Conservation (phyloP, 768 basidiomycete species). For the Russula virescens region DNA sequence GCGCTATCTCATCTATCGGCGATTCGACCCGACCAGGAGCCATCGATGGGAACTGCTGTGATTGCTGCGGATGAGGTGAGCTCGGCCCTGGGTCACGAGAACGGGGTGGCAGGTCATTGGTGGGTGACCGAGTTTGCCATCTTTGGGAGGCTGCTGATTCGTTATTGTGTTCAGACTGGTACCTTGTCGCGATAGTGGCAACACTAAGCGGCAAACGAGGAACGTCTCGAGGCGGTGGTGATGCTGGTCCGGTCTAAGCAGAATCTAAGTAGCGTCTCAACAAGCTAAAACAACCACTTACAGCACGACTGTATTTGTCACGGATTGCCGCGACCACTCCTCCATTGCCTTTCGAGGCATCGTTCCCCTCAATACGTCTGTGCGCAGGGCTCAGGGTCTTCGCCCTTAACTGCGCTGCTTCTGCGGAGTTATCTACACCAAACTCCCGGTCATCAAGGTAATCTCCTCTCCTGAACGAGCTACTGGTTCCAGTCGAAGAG, state of each 20-base stretch:
- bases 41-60: slow-evolving; percentile 11
- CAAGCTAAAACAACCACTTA: slow-evolving; percentile 32
- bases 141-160: slow-evolving; percentile 1
- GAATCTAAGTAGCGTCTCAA: background rate
- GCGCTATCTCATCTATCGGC: slow-evolving; percentile 32
- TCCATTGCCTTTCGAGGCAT: slow-evolving; percentile 48
- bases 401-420: slow-evolving; percentile 26
- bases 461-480: slow-evolving; percentile 21
- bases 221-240: slow-evolving; percentile 54
- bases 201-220: slow-evolving; percentile 62
- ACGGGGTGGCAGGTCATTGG: slow-evolving; percentile 3
- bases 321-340: slow-evolving; percentile 67
- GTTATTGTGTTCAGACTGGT: slow-evolving; percentile 27
- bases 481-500: slow-evolving; percentile 14
- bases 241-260: slow-evolving; percentile 43
- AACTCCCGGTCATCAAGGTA: slow-evolving; percentile 28
- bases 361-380: slow-evolving; percentile 41
- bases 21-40: background rate
- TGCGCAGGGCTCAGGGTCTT: slow-evolving; percentile 16
- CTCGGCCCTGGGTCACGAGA: slow-evolving; percentile 17
- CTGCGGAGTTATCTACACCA: slow-evolving; percentile 26
- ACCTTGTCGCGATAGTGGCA: slow-evolving; percentile 56
- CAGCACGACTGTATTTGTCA: slow-evolving; percentile 52
- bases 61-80: slow-evolving; percentile 13
- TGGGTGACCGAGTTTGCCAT: slow-evolving; percentile 6